Evolutionary conservation across 2,329 filamentous ascomycete genomes (phyloP), one percentile per base, ranked within the genome.

Genomic region (Alternaria brassicicola): DNA sequence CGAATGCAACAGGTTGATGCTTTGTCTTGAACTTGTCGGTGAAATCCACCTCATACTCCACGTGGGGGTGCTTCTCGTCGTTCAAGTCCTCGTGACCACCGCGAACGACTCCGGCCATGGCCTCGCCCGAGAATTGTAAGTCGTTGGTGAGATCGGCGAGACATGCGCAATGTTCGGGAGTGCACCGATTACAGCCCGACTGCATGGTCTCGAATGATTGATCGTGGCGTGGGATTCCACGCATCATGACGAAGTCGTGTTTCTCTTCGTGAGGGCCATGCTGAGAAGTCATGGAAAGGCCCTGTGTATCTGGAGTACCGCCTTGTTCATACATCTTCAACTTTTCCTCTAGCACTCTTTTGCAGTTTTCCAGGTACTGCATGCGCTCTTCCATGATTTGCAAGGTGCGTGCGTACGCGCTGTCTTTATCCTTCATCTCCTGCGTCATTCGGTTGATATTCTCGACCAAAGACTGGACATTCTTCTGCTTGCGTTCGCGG

Each of bases 401-500:
- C 6, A 38, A 3, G n/a, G 23, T 21, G 31, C 31, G n/a, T 46
- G 31, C 31, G 5, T 17, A 13, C 12, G 4, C 12, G 21, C 35
- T 53, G 17, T 28, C 13, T 19, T 63, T 58, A n/a, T 59, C 57
- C 15, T 56, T 57, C 17, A 67, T 26, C 62, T 54, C 42, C 25
- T 62, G 49, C 28, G 61, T 58, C 25, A 57, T 57, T n/a, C 56
- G 19, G 49, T 85, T 81, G 6, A 75, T 63, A 52, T 74, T 67
- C 25, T 58, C 54, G 60, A 85, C 81, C 43, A 87, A 78, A 63
- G 86, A 93, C 36, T 90, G 89, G 6, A 97, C 91, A 36, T 92
- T 90, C 23, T 92, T 55, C 39, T 55, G 56, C 63, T 94, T 87
- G 57, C 94, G 85, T 78, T 97, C 93, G 31, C 94, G 86, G 78